These are phyloP conservation scores for Xerocomus minutiporus DNA, from an alignment of 1,284 basidiomycete genomes.

Conservation along the genomic window DNA sequence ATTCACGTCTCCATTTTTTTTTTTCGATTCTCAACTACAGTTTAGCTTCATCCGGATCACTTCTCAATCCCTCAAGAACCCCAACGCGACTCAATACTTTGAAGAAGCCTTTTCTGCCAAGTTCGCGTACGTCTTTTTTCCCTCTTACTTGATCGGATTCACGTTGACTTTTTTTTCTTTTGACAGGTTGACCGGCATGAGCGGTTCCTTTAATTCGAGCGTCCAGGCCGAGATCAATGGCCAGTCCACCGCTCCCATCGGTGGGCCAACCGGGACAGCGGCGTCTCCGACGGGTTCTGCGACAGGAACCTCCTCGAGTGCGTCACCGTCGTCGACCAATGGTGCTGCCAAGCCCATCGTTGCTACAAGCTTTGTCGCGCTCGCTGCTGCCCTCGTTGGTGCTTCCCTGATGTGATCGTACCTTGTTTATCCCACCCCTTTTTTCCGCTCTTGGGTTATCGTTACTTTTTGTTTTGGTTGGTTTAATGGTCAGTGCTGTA, in stretches of 20 bases:
- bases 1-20: neutral
- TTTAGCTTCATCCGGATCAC: slow-evolving; percentile 71
- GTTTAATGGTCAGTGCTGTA: neutral
- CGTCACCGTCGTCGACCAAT: slow-evolving; percentile 11
- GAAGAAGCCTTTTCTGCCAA: slow-evolving; percentile 78
- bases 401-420: slow-evolving; percentile 19
- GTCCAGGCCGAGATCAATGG: slow-evolving; percentile 55
- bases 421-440: neutral
- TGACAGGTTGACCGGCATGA: slow-evolving; percentile 56
- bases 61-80: slow-evolving; percentile 51
- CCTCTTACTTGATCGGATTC: neutral
- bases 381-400: slow-evolving; percentile 16
- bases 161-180: neutral
- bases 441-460: neutral
- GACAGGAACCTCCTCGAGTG: slow-evolving; percentile 3
- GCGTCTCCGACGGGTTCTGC: neutral
- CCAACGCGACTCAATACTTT: slow-evolving; percentile 47
- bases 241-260: slow-evolving; percentile 52
- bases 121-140: slow-evolving; percentile 50
- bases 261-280: slow-evolving; percentile 16
- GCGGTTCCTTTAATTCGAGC: slow-evolving; percentile 54
- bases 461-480: neutral
- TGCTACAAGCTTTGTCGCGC: slow-evolving; percentile 20
- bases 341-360: slow-evolving; percentile 22
- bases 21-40: neutral